Conservation (phyloP, 345 rosid species). For the Eucalyptus grandis region DNA sequence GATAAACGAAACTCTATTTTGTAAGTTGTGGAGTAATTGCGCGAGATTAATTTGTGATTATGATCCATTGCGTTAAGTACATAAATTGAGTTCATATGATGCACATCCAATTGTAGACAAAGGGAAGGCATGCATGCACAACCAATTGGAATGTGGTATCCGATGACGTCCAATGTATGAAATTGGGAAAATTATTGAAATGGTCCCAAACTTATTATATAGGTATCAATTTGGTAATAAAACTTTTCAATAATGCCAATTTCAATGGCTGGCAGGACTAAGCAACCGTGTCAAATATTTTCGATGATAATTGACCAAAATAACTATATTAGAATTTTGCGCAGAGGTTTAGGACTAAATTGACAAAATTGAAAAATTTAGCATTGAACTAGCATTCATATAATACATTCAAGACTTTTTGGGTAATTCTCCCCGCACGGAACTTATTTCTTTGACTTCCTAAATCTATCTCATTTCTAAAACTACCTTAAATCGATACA, state of each 20-base stretch:
- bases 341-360: accelerated
- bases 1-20: not conserved
- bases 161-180: not conserved
- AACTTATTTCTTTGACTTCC: not conserved
- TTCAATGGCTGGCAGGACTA: accelerated
- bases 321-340: accelerated
- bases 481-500: not conserved
- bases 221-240: not conserved
- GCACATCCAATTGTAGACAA: not conserved
- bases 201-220: accelerated
- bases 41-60: not conserved
- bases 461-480: not conserved
- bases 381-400: accelerated
- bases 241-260: not conserved
- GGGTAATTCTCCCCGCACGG: accelerated
- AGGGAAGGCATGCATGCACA: not conserved
- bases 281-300: not conserved
- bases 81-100: not conserved
- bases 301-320: accelerated
- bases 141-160: not conserved
- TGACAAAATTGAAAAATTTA: not conserved
- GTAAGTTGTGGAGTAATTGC: not conserved
- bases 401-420: not conserved
- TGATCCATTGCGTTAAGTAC: not conserved
- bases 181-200: not conserved